Percentiles rank a stretch among this genome's conserved stretches.
phyloP scores from a whole-genome alignment of 495 filamentous ascomycete genomes.

The Aeminium ludgeri region DNA sequence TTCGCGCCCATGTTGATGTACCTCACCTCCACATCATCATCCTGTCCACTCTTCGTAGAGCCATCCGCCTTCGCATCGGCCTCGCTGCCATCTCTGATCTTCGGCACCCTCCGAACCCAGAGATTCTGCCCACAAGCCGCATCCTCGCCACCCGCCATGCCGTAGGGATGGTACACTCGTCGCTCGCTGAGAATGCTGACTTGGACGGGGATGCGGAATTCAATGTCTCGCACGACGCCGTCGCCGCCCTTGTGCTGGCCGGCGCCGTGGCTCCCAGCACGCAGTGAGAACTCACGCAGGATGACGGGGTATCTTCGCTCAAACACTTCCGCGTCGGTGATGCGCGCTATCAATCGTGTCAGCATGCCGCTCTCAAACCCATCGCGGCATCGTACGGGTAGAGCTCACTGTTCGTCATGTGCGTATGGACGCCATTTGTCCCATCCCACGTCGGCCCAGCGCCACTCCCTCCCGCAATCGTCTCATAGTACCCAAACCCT shows the following conservation, averaged over 20 bases:
- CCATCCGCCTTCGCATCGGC: constrained; percentile 7
- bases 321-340: constrained; percentile 92
- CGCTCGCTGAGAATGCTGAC: constrained; percentile 80
- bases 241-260: constrained; percentile 74
- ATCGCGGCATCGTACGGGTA: no score
- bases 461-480: constrained; percentile 82
- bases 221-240: constrained; percentile 83
- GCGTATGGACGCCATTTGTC: constrained; percentile 76
- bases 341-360: constrained; percentile 35
- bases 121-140: constrained; percentile 66
- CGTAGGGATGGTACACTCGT: constrained; percentile 75
- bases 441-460: constrained; percentile 80
- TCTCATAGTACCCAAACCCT: constrained; percentile 97
- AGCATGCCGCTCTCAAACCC: no score
- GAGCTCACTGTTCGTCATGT: constrained; percentile 78
- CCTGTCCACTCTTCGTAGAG: constrained; percentile 15
- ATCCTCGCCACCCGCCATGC: constrained; percentile 71
- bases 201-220: constrained; percentile 79
- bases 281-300: constrained; percentile 64
- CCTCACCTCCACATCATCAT: constrained; percentile 40
- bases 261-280: constrained; percentile 48
- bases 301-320: constrained; percentile 85
- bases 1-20: constrained; percentile 79
- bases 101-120: constrained; percentile 55
- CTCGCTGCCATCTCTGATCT: constrained; percentile 10